These are phyloP conservation scores for Vaccinium darrowii DNA, from an alignment of 148 eudicot genomes.

Conservation along the genomic window DNA sequence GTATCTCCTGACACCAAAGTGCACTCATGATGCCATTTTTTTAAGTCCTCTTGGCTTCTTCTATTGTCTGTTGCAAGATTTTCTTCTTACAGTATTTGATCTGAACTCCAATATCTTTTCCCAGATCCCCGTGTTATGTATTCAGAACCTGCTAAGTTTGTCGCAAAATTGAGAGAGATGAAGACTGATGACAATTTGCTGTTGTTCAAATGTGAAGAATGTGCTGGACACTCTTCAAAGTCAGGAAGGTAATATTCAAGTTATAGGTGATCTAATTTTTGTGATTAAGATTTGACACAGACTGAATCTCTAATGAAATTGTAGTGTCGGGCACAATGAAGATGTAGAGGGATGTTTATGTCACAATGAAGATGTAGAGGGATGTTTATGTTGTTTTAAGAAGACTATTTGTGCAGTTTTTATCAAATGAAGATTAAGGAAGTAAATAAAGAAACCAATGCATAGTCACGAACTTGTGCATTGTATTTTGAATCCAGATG, in stretches of 20 bases:
- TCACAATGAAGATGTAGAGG: neutral
- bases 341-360: neutral
- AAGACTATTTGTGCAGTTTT: neutral
- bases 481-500: neutral
- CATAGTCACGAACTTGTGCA: neutral
- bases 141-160: constrained; percentile 86
- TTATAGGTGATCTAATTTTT: neutral
- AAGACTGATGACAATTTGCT: constrained; percentile 70
- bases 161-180: constrained; percentile 78
- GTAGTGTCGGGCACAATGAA: too few relatives aligned
- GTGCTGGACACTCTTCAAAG: constrained; percentile 74
- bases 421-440: neutral
- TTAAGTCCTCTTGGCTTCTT: neutral
- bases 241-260: constrained; percentile 65
- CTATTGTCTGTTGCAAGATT: neutral
- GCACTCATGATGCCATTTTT: too few relatives aligned
- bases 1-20: too few relatives aligned
- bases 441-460: neutral
- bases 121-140: constrained; percentile 82
- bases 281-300: neutral
- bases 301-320: neutral
- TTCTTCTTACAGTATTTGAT: constrained; percentile 1
- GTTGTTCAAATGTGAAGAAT: constrained; percentile 77
- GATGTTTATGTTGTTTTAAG: neutral
- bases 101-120: constrained; percentile 11